Evolutionary conservation across 2,329 filamentous ascomycete species (phyloP).

Genomic region (Xylariaceae sp.): DNA sequence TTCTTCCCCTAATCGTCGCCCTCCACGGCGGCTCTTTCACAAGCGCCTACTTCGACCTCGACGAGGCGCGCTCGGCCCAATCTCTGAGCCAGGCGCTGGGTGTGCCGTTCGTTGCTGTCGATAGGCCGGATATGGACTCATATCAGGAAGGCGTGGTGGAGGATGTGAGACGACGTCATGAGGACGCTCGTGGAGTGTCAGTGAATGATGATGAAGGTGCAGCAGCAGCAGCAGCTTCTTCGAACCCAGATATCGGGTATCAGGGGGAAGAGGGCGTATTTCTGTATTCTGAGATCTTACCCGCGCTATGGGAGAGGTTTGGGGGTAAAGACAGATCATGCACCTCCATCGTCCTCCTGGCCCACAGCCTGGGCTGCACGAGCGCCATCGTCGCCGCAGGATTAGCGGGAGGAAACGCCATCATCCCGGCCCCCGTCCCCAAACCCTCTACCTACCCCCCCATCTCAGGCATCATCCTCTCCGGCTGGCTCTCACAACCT

Average conservation of each 20-base stretch:
- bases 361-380: not conserved
- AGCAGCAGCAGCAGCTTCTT: too few relatives aligned
- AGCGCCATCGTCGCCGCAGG: not conserved
- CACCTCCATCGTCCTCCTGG: not conserved
- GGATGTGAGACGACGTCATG: too few relatives aligned
- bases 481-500: too few relatives aligned
- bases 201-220: too few relatives aligned
- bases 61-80: not conserved
- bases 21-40: not conserved
- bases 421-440: too few relatives aligned
- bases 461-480: too few relatives aligned
- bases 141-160: too few relatives aligned
- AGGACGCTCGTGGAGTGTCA: too few relatives aligned
- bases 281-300: not conserved
- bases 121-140: not conserved
- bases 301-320: not conserved
- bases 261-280: not conserved
- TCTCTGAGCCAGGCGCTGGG: not conserved
- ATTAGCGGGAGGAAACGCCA: too few relatives aligned
- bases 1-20: not conserved
- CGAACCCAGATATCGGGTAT: too few relatives aligned
- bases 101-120: not conserved
- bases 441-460: too few relatives aligned
- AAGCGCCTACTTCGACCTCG: not conserved
- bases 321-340: not conserved